These are phyloP conservation scores for Rugosomyces carneus DNA, from an alignment of 1,284 basidiomycete species.

Conservation along the genomic window DNA sequence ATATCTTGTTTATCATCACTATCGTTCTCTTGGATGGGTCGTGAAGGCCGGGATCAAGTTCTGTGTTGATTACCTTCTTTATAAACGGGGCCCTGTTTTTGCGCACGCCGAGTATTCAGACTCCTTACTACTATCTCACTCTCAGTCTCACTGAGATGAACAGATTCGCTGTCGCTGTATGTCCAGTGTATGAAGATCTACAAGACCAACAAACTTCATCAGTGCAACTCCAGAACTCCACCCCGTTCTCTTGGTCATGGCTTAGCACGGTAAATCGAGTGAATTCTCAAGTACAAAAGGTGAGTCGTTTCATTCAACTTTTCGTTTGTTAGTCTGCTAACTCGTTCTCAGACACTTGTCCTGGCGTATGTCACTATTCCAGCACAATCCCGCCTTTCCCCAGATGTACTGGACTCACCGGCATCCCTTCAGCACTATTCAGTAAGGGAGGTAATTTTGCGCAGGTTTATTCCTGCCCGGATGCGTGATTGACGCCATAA, in stretches of 20 bases:
- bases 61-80: conserved; percentile 91
- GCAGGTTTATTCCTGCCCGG: conserved; percentile 85
- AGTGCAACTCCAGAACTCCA: conserved; percentile 55
- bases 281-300: conserved; percentile 97
- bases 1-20: conserved; percentile 93
- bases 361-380: conserved; percentile 91
- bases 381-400: conserved; percentile 48
- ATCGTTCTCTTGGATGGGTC: conserved; percentile 96
- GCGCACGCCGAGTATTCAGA: conserved; percentile 84
- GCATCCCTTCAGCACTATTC: conserved; percentile 68
- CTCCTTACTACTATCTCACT: background rate
- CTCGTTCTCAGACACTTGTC: conserved; percentile 65
- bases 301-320: conserved; percentile 21
- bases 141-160: background rate
- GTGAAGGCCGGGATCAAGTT: conserved; percentile 97
- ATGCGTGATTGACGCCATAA: conserved; percentile 74
- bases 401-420: conserved; percentile 55
- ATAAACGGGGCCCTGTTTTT: conserved; percentile 94
- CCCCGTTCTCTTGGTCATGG: conserved; percentile 91
- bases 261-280: conserved; percentile 96
- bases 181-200: conserved; percentile 85
- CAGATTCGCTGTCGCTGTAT: conserved; percentile 86
- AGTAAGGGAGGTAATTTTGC: conserved; percentile 80
- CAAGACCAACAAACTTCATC: conserved; percentile 61
- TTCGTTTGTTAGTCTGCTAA: conserved; percentile 2